Percentiles rank a stretch among this genome's conserved stretches.
These are phyloP conservation scores for Hypoxylon sp. DNA, from an alignment of 2,329 filamentous ascomycete species.

Conservation along the genomic window DNA sequence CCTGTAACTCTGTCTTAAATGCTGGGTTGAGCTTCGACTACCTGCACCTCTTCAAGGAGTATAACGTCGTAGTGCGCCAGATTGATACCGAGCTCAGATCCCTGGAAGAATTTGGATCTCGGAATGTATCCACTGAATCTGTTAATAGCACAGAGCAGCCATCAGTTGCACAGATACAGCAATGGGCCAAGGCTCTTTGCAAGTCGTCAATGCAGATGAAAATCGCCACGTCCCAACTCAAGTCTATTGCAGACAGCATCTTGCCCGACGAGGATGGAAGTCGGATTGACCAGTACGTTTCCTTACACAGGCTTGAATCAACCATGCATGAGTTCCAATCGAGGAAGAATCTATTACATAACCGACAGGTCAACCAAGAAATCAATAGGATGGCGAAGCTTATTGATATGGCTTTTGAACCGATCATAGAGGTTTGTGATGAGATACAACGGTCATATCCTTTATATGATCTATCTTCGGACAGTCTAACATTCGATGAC, in stretches of 20 bases:
- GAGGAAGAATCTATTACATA: no score
- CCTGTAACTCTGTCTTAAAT: background rate
- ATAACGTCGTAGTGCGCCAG: background rate
- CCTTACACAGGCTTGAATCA: no score
- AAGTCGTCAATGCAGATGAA: background rate
- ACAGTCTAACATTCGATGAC: background rate
- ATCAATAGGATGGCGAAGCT: background rate
- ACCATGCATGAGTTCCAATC: no score
- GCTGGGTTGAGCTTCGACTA: background rate
- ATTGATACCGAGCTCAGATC: constrained; percentile 1
- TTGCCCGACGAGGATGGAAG: background rate
- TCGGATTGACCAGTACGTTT: no score
- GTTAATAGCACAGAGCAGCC: background rate
- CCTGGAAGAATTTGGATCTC: background rate
- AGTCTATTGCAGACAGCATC: background rate
- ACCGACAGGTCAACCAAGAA: background rate
- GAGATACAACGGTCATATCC: background rate
- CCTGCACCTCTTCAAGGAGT: constrained; percentile 15
- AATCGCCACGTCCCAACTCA: background rate
- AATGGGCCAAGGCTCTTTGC: background rate
- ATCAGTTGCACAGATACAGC: background rate
- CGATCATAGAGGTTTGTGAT: background rate
- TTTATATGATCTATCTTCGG: background rate
- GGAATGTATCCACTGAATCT: background rate
- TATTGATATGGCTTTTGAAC: background rate